Percentiles rank a stretch among this genome's conserved stretches.
Evolutionary conservation across 1,284 basidiomycete genomes (phyloP).

Genomic region (Irpex sp.): DNA sequence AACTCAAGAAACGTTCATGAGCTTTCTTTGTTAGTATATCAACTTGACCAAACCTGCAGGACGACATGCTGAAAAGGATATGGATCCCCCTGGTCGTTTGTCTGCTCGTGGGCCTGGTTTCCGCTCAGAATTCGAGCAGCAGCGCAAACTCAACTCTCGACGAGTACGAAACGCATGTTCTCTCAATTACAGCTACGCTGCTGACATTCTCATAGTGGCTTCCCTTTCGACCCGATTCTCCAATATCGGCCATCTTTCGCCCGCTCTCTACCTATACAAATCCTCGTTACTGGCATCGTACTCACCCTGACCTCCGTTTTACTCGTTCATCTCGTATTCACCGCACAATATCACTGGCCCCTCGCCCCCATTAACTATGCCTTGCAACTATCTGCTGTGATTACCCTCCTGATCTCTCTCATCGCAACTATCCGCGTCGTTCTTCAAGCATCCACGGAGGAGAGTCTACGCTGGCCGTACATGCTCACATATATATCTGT

Average conservation of each 20-base stretch:
- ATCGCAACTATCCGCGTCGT: conserved; percentile 79
- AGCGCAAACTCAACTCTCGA: not conserved
- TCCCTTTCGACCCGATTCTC: conserved; percentile 66
- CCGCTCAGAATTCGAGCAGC: not conserved
- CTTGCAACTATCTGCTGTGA: conserved; percentile 82
- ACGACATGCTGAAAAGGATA: not conserved
- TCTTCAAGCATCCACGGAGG: conserved; percentile 52
- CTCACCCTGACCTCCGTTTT: conserved; percentile 87
- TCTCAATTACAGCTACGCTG: not conserved
- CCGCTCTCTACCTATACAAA: conserved; percentile 88
- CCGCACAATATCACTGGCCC: conserved; percentile 94
- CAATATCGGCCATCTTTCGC: conserved; percentile 73
- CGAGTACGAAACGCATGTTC: not conserved
- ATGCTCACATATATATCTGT: conserved; percentile 92
- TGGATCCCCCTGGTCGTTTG: not conserved
- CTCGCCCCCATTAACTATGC: conserved; percentile 90
- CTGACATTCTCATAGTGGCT: conserved; percentile 21
- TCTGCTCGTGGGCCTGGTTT: not conserved
- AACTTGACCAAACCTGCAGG: not conserved
- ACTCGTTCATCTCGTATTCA: conserved; percentile 90
- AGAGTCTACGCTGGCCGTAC: conserved; percentile 86
- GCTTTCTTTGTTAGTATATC: not conserved
- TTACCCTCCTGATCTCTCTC: conserved; percentile 74
- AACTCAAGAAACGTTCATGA: not conserved
- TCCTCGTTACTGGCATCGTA: conserved; percentile 84